Conservation (phyloP, 768 basidiomycete genomes). For the Macrolepiota fuliginosa region DNA sequence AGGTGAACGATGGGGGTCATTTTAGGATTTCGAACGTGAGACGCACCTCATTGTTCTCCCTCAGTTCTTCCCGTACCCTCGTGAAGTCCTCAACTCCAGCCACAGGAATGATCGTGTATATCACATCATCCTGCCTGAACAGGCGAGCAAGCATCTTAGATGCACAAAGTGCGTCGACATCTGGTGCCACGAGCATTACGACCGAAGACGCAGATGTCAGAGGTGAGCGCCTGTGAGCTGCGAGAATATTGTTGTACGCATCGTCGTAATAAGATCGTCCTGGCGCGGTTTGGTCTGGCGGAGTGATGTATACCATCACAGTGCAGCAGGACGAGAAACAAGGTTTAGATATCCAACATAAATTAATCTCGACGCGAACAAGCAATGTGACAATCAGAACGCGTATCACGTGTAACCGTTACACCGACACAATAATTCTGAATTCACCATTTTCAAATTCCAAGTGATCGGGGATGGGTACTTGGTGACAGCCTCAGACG, state of each 20-base stretch:
- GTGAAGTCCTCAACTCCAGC: constrained; percentile 81
- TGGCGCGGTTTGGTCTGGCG: constrained; percentile 62
- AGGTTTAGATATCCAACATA: neutral
- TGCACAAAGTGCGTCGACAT: constrained; percentile 91
- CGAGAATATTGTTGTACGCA: constrained; percentile 72
- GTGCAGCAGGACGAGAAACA: constrained; percentile 2
- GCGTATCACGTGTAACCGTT: constrained; percentile 11
- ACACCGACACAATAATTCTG: too few relatives aligned
- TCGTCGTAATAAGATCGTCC: constrained; percentile 65
- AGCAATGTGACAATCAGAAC: neutral
- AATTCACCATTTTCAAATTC: too few relatives aligned
- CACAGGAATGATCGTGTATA: constrained; percentile 87
- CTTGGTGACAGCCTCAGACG: neutral
- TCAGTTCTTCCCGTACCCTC: constrained; percentile 60
- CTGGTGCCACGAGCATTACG: constrained; percentile 82
- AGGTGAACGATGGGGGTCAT: neutral
- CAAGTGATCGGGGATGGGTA: neutral
- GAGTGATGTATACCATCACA: constrained; percentile 57
- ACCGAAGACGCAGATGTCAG: constrained; percentile 80
- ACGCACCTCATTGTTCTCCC: constrained; percentile 62
- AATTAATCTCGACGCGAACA: neutral
- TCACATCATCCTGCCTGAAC: constrained; percentile 91
- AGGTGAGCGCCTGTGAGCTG: constrained; percentile 68
- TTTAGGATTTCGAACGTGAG: neutral
- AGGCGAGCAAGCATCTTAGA: constrained; percentile 86